phyloP scores from a whole-genome alignment of 805 yeast genomes.

The Candida sphagnicola region DNA sequence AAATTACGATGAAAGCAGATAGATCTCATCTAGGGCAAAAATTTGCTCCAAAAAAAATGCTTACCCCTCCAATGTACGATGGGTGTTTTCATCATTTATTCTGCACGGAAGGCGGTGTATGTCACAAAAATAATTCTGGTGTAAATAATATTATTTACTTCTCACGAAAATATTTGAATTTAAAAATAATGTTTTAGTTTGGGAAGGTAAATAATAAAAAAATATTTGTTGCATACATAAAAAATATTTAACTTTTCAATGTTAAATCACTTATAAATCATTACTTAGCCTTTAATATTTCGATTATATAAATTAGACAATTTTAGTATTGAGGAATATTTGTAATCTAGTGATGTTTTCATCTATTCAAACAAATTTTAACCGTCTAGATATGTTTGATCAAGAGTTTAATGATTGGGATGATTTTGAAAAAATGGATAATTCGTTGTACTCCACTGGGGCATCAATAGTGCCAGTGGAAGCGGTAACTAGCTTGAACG shows the following conservation, averaged over 20 bases:
- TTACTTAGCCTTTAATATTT: not conserved
- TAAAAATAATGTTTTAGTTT: not conserved
- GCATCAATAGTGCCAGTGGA: constrained; percentile 14
- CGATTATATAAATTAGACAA: not conserved
- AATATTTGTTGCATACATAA: no score
- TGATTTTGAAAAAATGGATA: not conserved
- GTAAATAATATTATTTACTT: not conserved
- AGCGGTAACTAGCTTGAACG: constrained; percentile 16
- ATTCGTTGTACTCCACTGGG: not conserved
- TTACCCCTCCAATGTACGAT: no score
- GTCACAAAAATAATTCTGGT: not conserved
- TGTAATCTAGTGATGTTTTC: constrained; percentile 9
- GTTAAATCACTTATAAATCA: not conserved
- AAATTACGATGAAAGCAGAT: no score
- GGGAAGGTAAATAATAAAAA: not conserved
- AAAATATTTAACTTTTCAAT: not conserved
- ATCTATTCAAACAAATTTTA: constrained; percentile 8
- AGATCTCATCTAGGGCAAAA: no score
- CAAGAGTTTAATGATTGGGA: constrained; percentile 3
- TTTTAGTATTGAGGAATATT: not conserved
- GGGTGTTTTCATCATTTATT: no score
- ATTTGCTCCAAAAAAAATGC: no score
- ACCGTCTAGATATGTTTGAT: constrained; percentile 16
- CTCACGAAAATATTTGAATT: no score
- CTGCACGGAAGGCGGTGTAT: constrained; percentile 1